A percentile compares a stretch with the other conserved stretches of the same genome.
These are phyloP conservation scores for Buxus sempervirens DNA, from an alignment of 164 flowering plant genomes.

Conservation along the genomic window DNA sequence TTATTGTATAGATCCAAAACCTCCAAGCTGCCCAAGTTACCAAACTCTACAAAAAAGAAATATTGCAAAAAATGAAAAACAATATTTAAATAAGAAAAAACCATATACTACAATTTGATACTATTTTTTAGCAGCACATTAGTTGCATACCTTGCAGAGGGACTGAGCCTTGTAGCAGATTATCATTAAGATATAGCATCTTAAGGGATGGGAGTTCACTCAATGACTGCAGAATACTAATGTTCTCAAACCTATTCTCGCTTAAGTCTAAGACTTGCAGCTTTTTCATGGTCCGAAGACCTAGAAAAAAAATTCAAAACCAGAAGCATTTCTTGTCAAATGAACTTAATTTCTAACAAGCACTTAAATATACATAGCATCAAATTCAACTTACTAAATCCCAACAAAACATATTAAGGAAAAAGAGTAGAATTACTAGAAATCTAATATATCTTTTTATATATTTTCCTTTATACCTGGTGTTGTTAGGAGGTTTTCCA, in stretches of 20 bases:
- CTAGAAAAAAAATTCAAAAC: background rate
- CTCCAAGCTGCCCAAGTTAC: background rate
- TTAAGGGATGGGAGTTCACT: background rate
- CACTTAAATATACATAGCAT: too few species aligned
- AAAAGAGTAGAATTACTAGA: too few species aligned
- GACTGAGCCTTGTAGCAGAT: background rate
- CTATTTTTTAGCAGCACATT: too few species aligned
- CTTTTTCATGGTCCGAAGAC: background rate
- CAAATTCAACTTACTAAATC: too few species aligned
- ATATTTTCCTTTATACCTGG: too few species aligned
- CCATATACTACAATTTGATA: too few species aligned
- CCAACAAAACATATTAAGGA: too few species aligned
- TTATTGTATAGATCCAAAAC: background rate
- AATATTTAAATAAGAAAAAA: too few species aligned
- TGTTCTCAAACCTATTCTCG: background rate
- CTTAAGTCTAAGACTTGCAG: background rate
- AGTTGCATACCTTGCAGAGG: background rate
- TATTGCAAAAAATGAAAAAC: too few species aligned
- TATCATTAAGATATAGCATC: background rate
- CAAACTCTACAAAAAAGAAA: background rate
- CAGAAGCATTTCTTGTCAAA: background rate
- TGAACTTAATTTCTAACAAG: too few species aligned
- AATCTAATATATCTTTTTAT: too few species aligned
- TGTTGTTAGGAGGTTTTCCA: too few species aligned
- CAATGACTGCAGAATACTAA: background rate